phyloP scores from a whole-genome alignment of 306 rosid genomes.

The Pyrus betulifolia region DNA sequence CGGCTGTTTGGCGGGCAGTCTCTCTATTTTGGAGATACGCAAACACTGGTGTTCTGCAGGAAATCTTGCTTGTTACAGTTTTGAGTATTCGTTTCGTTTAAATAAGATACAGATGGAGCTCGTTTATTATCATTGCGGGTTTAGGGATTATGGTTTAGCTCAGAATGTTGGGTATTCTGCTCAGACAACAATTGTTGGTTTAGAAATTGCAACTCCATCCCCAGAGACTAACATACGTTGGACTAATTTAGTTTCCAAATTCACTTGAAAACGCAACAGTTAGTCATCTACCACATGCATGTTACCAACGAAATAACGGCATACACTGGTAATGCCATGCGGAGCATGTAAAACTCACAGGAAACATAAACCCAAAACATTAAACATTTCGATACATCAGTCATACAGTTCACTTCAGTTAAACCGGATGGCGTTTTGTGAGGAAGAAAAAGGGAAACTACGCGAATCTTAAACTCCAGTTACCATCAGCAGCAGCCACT shows the following conservation, averaged over 20 bases:
- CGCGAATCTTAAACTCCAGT: neutral
- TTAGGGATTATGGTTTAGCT: neutral
- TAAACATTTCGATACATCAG: neutral
- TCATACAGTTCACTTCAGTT: neutral
- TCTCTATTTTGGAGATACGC: neutral
- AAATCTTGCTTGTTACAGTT: neutral
- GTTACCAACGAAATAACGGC: no score
- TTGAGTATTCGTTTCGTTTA: neutral
- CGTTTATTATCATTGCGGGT: neutral
- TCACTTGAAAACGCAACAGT: neutral
- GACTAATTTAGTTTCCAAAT: no score
- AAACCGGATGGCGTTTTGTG: neutral
- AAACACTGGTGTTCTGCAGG: neutral
- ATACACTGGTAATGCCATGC: no score
- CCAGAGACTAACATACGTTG: neutral
- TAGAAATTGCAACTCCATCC: neutral
- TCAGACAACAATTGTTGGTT: neutral
- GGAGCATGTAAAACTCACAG: no score
- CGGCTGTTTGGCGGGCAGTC: neutral
- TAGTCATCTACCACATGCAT: neutral
- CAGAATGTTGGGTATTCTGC: neutral
- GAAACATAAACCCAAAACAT: neutral
- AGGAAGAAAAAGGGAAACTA: neutral
- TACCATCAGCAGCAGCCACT: conserved; percentile 61
- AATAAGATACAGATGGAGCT: neutral